Evolutionary conservation across 805 yeast species (phyloP).

Genomic region (Candida dajiaensis): DNA sequence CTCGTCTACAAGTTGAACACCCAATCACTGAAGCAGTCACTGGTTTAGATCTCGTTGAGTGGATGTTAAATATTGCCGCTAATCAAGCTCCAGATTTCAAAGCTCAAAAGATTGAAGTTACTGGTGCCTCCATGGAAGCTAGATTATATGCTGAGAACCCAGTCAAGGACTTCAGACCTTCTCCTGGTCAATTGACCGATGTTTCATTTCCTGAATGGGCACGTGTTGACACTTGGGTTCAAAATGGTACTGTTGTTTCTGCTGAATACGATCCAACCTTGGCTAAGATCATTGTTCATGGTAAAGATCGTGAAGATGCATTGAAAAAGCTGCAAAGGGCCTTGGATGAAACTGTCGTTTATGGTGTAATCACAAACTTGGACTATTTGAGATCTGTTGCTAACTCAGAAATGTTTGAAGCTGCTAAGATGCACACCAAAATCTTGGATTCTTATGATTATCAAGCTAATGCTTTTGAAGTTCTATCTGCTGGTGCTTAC

Average conservation of each 20-base stretch:
- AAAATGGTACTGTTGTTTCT: conserved; percentile 78
- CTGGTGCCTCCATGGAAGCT: conserved; percentile 96
- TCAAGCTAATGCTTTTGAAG: conserved; percentile 78
- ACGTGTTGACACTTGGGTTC: conserved; percentile 92
- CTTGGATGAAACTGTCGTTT: conserved; percentile 75
- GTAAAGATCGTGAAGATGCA: conserved; percentile 83
- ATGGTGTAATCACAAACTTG: conserved; percentile 84
- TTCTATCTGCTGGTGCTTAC: conserved; percentile 85
- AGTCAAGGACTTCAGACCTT: conserved; percentile 88
- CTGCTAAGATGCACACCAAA: conserved; percentile 82
- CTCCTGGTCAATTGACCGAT: conserved; percentile 90
- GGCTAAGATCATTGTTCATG: conserved; percentile 95
- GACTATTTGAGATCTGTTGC: conserved; percentile 88
- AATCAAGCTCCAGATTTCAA: conserved; percentile 78
- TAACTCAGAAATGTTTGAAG: conserved; percentile 74
- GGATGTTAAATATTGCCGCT: conserved; percentile 94
- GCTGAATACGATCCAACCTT: conserved; percentile 96
- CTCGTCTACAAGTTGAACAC: conserved; percentile 96
- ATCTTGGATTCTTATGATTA: conserved; percentile 78
- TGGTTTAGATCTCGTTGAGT: conserved; percentile 90
- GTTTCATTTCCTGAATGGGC: conserved; percentile 87
- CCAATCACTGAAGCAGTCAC: conserved; percentile 96
- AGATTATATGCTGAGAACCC: conserved; percentile 97
- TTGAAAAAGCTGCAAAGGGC: conserved; percentile 72
- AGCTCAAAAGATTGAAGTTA: conserved; percentile 45